Base-by-base conservation (phyloP, 345 rosid species). In the Microcos paniculata region DNA sequence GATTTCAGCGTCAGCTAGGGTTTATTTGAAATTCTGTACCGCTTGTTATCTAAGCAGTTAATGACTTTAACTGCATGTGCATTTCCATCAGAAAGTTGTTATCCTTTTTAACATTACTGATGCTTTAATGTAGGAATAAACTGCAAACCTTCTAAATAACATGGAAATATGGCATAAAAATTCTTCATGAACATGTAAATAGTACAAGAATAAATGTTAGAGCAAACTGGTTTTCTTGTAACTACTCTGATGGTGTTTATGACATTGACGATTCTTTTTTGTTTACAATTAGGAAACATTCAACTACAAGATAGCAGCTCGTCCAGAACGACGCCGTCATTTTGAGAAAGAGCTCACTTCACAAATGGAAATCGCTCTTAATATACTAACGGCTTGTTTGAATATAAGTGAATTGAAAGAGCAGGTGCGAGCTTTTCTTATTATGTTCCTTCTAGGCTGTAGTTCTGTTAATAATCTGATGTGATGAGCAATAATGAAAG, bases 251-350 rank as follows among this genome's bases (percentile, higher is more conserved):
- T 42, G 40, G 12, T 15, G 63, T 48, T 15, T 26, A 23, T 70
- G 33, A 51, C 68, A 45, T 70, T 76, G 35, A 21, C 61, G 19
- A 58, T 23, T 76, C 51, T 73, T 57, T 48, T 74, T 53, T 74
- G 53, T 64, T 80, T 77, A 40, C 61, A 80, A 62, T 53, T 83
- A 96, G 99, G 99, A 96, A 89, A 90, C 87, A 46, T 91, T 80
- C 86, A 96, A 96, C 89, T 91, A 94, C 84, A 96, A 96, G 88
- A 96, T 96, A 80, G 97, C 99, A 42, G 98, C 99, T 79, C 99
- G 95, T 73, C 97, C 98, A 14, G 98, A 96, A 81, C 89, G 97
- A 67, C 92, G 98, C 46, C 94, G 98, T 72, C 97, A 92, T 56
- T 96, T 94, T 76, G 98, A 90, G 79, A 90, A 88, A 65, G 99